A percentile compares a stretch with the other conserved stretches of the same genome.
phyloP scores from a whole-genome alignment of 768 basidiomycete species.

The Tubosaeta sp. region DNA sequence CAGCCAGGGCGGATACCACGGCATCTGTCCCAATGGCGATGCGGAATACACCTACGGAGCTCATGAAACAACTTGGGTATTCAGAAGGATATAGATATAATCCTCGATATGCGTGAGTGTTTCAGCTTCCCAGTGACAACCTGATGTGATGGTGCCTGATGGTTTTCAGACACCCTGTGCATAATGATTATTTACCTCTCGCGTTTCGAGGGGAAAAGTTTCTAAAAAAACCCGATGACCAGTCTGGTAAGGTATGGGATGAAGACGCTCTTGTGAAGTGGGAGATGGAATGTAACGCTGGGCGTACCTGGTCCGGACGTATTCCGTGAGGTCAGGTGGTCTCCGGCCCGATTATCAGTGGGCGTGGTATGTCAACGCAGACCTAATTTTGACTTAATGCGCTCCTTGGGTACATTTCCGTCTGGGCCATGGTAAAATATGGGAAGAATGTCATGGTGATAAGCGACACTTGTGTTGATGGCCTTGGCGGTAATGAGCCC shows the following conservation, averaged over 20 bases:
- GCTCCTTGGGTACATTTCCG: neutral
- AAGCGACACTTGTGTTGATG: neutral
- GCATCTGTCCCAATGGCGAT: slow-evolving; percentile 66
- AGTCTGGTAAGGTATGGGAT: slow-evolving; percentile 52
- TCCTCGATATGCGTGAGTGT: slow-evolving; percentile 50
- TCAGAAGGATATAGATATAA: slow-evolving; percentile 62
- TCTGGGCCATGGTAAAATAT: neutral
- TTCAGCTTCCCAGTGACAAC: neutral
- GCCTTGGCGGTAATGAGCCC: neutral
- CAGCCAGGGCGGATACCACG: slow-evolving; percentile 48
- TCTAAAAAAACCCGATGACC: slow-evolving; percentile 41
- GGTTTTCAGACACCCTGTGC: slow-evolving; percentile 53
- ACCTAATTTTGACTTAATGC: neutral
- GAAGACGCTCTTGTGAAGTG: slow-evolving; percentile 51
- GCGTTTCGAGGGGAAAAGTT: slow-evolving; percentile 43
- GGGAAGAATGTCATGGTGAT: neutral
- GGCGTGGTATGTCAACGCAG: neutral
- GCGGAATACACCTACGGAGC: slow-evolving; percentile 70
- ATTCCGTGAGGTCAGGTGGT: neutral
- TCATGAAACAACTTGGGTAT: slow-evolving; percentile 70
- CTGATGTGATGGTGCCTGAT: neutral
- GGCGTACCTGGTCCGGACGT: slow-evolving; percentile 47
- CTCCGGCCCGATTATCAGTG: neutral
- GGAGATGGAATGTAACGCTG: slow-evolving; percentile 52
- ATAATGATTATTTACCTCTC: slow-evolving; percentile 57